phyloP scores from a whole-genome alignment of 1,284 basidiomycete species.

The Athelia sp. region DNA sequence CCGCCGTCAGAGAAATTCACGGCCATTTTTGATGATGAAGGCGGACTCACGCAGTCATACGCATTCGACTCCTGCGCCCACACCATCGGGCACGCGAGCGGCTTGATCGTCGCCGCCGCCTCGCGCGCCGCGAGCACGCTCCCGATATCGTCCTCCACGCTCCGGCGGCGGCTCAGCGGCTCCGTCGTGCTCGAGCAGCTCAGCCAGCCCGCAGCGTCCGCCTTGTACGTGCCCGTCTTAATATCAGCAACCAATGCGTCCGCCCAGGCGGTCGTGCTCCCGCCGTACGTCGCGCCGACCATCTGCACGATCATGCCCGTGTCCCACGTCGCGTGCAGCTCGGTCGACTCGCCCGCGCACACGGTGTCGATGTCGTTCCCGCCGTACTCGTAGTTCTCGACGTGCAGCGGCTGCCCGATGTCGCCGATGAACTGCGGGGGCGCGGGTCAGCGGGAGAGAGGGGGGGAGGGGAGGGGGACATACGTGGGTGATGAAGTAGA shows the following conservation, averaged over 20 bases:
- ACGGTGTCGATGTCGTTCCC: constrained; percentile 36
- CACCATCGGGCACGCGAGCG: constrained; percentile 41
- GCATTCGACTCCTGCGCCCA: constrained; percentile 50
- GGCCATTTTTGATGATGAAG: constrained; percentile 1
- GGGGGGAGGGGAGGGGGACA: constrained; percentile 4
- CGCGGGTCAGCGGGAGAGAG: constrained; percentile 4
- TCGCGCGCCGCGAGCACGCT: constrained; percentile 18
- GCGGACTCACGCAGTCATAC: constrained; percentile 42
- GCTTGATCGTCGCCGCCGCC: constrained; percentile 29
- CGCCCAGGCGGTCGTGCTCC: constrained; percentile 37
- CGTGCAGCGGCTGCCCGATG: constrained; percentile 47
- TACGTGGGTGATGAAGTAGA: constrained; percentile 46
- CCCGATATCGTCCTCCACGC: constrained; percentile 30
- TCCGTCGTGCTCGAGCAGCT: constrained; percentile 38
- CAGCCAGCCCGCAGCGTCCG: constrained; percentile 37
- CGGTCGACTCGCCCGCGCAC: constrained; percentile 36
- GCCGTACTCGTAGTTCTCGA: constrained; percentile 36
- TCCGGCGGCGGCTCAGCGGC: constrained; percentile 19
- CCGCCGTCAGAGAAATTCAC: too few species aligned
- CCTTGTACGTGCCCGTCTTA: constrained; percentile 35
- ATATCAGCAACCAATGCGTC: constrained; percentile 36
- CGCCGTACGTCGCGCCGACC: constrained; percentile 33
- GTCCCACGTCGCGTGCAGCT: constrained; percentile 39
- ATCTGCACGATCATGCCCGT: constrained; percentile 30
- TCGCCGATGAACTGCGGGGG: constrained; percentile 46